A percentile compares a stretch with the other conserved stretches of the same genome.
phyloP scores from a whole-genome alignment of 2,329 filamentous ascomycete genomes.

The Aureobasidium namibiae region DNA sequence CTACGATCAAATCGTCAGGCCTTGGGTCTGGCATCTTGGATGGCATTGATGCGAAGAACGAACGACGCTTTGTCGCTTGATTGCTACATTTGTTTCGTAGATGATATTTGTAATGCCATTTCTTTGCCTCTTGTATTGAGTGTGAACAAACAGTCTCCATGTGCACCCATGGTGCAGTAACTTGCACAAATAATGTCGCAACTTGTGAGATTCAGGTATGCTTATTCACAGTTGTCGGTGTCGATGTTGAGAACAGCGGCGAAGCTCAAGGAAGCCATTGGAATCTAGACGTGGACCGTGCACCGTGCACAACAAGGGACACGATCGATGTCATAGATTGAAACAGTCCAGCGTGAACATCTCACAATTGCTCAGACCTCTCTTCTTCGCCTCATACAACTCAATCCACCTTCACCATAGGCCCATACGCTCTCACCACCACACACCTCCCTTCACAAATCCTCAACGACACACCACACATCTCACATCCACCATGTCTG shows the following conservation, averaged over 20 bases:
- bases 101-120: background rate
- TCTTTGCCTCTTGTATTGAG: background rate
- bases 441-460: background rate
- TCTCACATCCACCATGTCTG: slow-evolving; percentile 40
- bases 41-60: background rate
- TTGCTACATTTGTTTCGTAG: background rate
- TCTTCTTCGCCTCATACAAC: slow-evolving; percentile 4
- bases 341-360: background rate
- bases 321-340: slow-evolving; percentile 6
- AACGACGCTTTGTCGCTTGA: background rate
- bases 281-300: background rate
- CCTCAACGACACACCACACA: background rate
- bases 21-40: background rate
- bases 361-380: background rate
- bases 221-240: background rate
- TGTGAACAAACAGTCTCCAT: background rate
- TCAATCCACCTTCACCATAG: background rate
- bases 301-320: background rate
- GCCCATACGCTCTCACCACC: background rate
- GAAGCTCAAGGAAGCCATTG: background rate
- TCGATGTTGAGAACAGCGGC: background rate
- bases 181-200: background rate
- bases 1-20: background rate
- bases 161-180: background rate
- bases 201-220: background rate